Evolutionary conservation across 805 yeast genomes (phyloP), one percentile per base, ranked within the genome.

Genomic region (Schwanniomyces polymorphus): DNA sequence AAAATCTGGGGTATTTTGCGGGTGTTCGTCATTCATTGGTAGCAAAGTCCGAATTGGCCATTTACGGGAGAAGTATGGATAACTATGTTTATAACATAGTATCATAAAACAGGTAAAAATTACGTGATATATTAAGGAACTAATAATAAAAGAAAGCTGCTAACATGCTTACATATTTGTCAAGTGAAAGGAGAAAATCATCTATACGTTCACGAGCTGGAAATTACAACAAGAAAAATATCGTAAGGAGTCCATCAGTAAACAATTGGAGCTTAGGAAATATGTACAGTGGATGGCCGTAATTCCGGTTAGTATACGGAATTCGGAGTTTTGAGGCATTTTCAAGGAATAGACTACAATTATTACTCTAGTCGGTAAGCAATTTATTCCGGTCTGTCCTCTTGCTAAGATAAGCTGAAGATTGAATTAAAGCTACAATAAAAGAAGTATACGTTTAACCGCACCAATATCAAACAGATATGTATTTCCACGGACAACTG

Each of bases 11-110:
- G 38, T 21, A 28, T 6, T 23, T 23, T 31, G 38, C 38, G 37
- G 35, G 27, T 16, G 25, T 18, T 29, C 35, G 44, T 41, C 44
- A 41, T 41, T 41, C 38, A 34, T 26, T 31, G 31, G 17, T 33
- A 41, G 17, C 34, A 31, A 41, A 31, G 29, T 31, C 44, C 44
- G 44, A 41, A 25, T 11, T 7, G 17, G 21, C 23, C 3, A 21
- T 21, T 21, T 21, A 16, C 17, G 31, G 11, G 10, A 12, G 4
- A 14, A 18, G 35, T 9, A 31, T 31, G 21, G 7, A 16, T 18
- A 31, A 10, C 2, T 31, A 5, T 31, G 21, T 14, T 31, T 31
- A 18, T 6, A 31, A 21, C 23, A 21, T 21, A 21, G 23, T 21
- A 21, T 5, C 23, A 21, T 21, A 21, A 21, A 21, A 21, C 23